Evolutionary conservation across 169 alveolate genomes (phyloP).

Genomic region (Plasmodium knowlesi): DNA sequence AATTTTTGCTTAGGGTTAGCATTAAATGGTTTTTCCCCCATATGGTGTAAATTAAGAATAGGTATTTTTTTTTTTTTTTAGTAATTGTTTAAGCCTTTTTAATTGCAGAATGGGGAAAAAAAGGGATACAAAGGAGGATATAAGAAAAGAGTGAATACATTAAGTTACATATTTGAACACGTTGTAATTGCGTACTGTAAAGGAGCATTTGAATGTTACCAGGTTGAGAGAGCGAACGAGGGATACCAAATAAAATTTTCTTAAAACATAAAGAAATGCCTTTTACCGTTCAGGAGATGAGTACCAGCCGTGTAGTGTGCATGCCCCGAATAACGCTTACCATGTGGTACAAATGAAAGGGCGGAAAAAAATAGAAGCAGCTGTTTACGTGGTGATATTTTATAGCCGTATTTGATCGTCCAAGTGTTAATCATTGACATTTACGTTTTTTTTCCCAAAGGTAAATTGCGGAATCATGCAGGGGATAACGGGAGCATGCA

Average conservation of each 20-base stretch:
- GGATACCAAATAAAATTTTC: neutral
- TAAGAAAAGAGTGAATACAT: neutral
- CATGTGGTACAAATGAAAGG: neutral
- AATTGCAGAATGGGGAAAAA: neutral
- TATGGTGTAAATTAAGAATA: neutral
- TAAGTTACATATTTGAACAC: neutral
- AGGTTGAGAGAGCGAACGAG: neutral
- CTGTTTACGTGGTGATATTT: neutral
- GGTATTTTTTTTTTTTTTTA: neutral
- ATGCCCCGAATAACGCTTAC: neutral
- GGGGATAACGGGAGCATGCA: neutral
- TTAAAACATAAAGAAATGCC: neutral
- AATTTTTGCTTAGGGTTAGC: conserved; percentile 24
- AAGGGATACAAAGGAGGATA: neutral
- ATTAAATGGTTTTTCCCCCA: neutral
- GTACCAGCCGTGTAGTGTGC: neutral
- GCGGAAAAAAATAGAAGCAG: neutral
- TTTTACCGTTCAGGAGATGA: neutral
- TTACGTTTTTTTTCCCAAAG: neutral
- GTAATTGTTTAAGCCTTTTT: conserved; percentile 1
- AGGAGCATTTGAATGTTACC: neutral
- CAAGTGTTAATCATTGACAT: neutral
- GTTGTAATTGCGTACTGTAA: neutral
- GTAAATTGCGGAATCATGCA: neutral
- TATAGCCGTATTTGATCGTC: neutral